Evolutionary conservation across 345 rosid genomes (phyloP), one percentile per base, ranked within the genome.

Genomic region (Brassica nigra): DNA sequence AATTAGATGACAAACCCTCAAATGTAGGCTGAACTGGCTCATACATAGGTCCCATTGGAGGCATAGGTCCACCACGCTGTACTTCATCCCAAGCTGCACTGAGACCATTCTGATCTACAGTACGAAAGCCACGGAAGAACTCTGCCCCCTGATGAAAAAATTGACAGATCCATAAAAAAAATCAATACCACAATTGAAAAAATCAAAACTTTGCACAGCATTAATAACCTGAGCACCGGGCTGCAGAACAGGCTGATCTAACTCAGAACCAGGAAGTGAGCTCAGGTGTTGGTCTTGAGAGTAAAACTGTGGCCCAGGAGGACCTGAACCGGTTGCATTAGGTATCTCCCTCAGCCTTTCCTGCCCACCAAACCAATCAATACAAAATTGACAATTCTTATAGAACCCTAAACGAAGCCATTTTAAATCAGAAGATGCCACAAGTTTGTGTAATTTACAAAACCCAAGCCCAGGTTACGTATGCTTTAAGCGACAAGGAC

Each of bases 311-410:
- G 85, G 66, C 27, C 81, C 91, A 9, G 92, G 82, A 57, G 18
- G 18, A 18, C 85, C 73, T 2, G 87, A 71, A 0, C 86, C 71
- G 2, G 92, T 61, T 0, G 92, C 83, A 12, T 85, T 84, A 1
- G 99, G 97, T 80, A 89, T 88, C 88, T 93, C 98, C 82, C 86
- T 87, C 18, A 91, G 86, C 90, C 93, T 86, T 66, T 90, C 98
- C 99, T 93, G 90, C 75, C 62, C 47, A 11, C 49, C 70, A 74
- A 64, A 69, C 44, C 75, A 73, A 74, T 33, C 57, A 76, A 55
- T 18, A 18, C 18, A 18, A 18, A 18, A 33, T 33, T 33, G 36
- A 31, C 34, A 31, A 31, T 18, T 18, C 18, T 18, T 18, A 18
- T 18, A 18, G 18, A 18, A 18, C 18, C 18, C 18, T 18, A 18